These are phyloP conservation scores for Salix suchowensis DNA, from an alignment of 345 rosid genomes.

Conservation along the genomic window DNA sequence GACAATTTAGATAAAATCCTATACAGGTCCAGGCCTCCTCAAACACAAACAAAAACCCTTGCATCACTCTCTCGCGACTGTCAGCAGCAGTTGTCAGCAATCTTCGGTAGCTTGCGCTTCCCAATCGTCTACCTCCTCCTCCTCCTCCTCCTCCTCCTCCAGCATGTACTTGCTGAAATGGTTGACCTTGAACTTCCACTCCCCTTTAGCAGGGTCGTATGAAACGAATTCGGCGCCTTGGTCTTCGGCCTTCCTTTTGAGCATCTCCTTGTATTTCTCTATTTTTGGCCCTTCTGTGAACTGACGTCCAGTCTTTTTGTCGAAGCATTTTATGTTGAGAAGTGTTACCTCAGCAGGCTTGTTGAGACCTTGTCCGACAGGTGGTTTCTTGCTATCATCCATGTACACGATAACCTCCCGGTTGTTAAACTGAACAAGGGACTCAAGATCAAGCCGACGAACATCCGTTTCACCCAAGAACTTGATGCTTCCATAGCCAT, in stretches of 20 bases:
- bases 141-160: slow-evolving; percentile 44
- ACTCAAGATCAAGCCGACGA: slow-evolving; percentile 70
- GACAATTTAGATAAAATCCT: slow-evolving; percentile 3
- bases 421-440: slow-evolving; percentile 74
- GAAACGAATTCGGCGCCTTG: slow-evolving; percentile 89
- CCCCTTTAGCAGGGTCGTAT: slow-evolving; percentile 68
- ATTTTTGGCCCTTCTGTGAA: slow-evolving; percentile 57
- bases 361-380: slow-evolving; percentile 87
- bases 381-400: slow-evolving; percentile 87
- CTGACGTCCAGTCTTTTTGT: slow-evolving; percentile 66
- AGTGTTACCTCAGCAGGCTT: slow-evolving; percentile 95
- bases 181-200: slow-evolving; percentile 84
- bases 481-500: slow-evolving; percentile 80
- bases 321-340: slow-evolving; percentile 83
- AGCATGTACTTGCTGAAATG: slow-evolving; percentile 75
- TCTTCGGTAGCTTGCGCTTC: slow-evolving; percentile 2
- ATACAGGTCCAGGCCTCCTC: slow-evolving; percentile 1
- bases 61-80: background rate
- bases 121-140: slow-evolving; percentile 23
- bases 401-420: slow-evolving; percentile 91
- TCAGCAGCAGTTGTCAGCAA: slow-evolving; percentile 19
- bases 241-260: slow-evolving; percentile 76
- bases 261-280: slow-evolving; percentile 81
- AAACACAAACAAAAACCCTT: background rate
- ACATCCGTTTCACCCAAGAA: slow-evolving; percentile 89